Evolutionary conservation across 2,329 filamentous ascomycete species (phyloP).

Genomic region (Escovopsis sp.): DNA sequence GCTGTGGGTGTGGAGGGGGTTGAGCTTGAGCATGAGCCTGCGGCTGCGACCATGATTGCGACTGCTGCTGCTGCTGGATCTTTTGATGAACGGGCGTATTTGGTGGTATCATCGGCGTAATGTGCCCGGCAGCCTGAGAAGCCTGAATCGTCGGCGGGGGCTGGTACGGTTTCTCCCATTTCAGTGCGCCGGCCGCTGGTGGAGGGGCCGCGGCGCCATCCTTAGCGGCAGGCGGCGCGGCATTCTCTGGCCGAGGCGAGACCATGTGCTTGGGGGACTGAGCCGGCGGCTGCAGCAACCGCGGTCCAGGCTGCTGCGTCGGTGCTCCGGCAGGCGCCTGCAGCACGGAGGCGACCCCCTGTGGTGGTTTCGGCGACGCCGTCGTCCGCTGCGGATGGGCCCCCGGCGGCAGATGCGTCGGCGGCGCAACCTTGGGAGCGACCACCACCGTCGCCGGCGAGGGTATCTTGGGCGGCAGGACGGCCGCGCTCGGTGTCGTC

Average conservation of each 20-base stretch:
- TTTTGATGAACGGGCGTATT: constrained; percentile 11
- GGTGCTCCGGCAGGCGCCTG: constrained; percentile 22
- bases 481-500: constrained; percentile 17
- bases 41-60: constrained; percentile 1
- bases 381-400: constrained; percentile 16
- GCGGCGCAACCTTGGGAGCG: constrained; percentile 14
- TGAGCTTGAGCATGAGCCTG: constrained; percentile 1
- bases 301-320: constrained; percentile 16
- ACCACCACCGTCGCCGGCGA: constrained; percentile 6
- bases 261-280: constrained; percentile 18
- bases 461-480: constrained; percentile 21
- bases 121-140: constrained; percentile 11
- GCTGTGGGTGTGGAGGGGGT: constrained; percentile 8
- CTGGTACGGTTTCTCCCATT: constrained; percentile 29
- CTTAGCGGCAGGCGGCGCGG: constrained; percentile 14
- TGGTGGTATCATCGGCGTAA: constrained; percentile 12
- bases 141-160: constrained; percentile 15
- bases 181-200: constrained; percentile 16
- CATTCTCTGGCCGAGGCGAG: constrained; percentile 19
- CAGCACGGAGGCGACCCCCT: constrained; percentile 18
- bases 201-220: constrained; percentile 8
- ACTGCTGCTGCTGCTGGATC: constrained; percentile 10
- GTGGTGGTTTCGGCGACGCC: constrained; percentile 17
- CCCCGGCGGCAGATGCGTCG: constrained; percentile 14
- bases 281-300: constrained; percentile 17